Base-by-base conservation (phyloP, 352 stramenopile species). In the Phytophthora meadii region DNA sequence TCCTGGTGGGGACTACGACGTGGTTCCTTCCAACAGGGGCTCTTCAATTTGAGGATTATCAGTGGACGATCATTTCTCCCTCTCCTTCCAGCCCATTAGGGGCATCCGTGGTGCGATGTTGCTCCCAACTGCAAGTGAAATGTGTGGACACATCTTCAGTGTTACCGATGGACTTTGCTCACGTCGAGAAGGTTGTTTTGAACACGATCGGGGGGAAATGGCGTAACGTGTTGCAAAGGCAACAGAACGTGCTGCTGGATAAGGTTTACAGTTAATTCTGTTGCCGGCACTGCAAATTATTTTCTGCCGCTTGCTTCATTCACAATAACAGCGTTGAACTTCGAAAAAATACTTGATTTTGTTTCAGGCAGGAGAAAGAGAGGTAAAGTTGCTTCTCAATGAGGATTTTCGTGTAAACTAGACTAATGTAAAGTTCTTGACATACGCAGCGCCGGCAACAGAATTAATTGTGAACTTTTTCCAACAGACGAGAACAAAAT, bases 21-120 rank as follows among this genome's bases (percentile, higher is more conserved):
- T 65, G 66, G 48, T 62, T 76, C 10, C 64, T 76, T 36, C 58
- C 57, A 1, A 72, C 68, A 27, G 65, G 53, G 14, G 58, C 64
- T 6, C 52, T 70, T 44, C 56, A 66, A 49, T 76, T 76, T 39
- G 57, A 68, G 44, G 68, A 76, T 37, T 57, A 64, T 9, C 66
- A 62, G 40, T 76, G 68, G 68, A 73, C 66, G 1, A 30, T 65
- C 6, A 64, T 73, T 50, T 61, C 68, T 9, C 64, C 57, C 2
- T 72, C 58, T 17, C 48, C 48, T 1, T 51, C 19, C 19, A 55
- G 67, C 30, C 48, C 68, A 0, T 15, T 54, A 0, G 19, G 42
- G n/a, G 47, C 54, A 19, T 76, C 41, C 17, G 54, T 76, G 19
- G 64, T 76, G 7, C 63, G 49, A 1, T 67, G 51, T n/a, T n/a